Conservation (phyloP, 345 rosid species). For the Sisymbrium altissimum region DNA sequence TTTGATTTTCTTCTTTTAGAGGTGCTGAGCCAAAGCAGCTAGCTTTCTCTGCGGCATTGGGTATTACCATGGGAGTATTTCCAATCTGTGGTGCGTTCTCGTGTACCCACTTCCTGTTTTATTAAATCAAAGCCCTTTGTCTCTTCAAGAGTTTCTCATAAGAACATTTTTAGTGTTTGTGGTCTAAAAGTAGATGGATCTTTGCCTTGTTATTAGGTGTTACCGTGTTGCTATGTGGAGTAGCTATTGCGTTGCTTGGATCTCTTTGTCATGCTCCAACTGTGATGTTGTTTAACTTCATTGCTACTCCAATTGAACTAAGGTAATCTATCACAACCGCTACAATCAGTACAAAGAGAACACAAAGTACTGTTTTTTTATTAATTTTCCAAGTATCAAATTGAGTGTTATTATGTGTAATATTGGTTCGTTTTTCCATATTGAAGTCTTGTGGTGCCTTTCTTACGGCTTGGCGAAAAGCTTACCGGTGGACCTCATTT, state of each 20-base stretch:
- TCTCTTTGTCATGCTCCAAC: slow-evolving; percentile 78
- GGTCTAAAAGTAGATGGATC: not conserved
- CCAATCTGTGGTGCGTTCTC: slow-evolving; percentile 81
- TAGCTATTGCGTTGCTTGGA: slow-evolving; percentile 75
- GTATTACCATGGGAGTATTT: slow-evolving; percentile 78
- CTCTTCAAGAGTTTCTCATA: not conserved
- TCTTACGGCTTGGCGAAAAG: slow-evolving; percentile 85
- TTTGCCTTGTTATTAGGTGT: slow-evolving; percentile 49
- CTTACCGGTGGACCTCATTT: slow-evolving; percentile 83
- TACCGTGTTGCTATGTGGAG: slow-evolving; percentile 77
- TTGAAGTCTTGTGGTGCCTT: slow-evolving; percentile 80
- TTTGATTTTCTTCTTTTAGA: slow-evolving; percentile 33
- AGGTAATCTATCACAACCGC: slow-evolving; percentile 42
- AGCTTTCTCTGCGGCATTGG: slow-evolving; percentile 87
- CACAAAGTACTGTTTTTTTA: not conserved
- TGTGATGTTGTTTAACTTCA: slow-evolving; percentile 77
- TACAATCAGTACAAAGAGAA: not conserved
- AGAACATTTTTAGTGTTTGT: not conserved
- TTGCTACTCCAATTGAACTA: slow-evolving; percentile 85
- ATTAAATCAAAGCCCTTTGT: not conserved
- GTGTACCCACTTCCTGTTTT: not conserved
- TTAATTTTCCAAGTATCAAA: not conserved
- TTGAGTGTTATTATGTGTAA: not conserved
- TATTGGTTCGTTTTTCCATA: slow-evolving; percentile 27
- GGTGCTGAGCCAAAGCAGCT: slow-evolving; percentile 88